Evolutionary conservation across 352 stramenopile genomes (phyloP), one percentile per base, ranked within the genome.

Genomic region (Thalassiosira mediterranea): DNA sequence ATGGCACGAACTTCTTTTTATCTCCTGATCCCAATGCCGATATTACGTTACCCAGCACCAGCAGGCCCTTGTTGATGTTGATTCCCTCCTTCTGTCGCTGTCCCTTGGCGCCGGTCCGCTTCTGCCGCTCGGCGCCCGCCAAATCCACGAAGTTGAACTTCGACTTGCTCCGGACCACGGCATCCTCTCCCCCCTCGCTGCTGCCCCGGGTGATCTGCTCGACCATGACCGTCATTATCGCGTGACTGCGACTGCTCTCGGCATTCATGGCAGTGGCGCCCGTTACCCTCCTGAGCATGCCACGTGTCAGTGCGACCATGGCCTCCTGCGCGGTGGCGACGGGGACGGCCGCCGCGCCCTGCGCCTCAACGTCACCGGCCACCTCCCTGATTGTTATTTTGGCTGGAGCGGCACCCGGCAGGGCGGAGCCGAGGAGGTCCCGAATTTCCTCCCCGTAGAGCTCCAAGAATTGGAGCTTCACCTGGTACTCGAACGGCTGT

Each of bases 381-480:
- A 81, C 89, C 68, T 98, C 95, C 5, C 94, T 90, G 60, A 98
- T 90, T 23, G 88, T 89, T 59, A 95, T 67, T 94, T 95, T 89
- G 21, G 37, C 21, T 58, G 54, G 54, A 5, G 56, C 28, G 3
- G 26, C 56, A 19, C 31, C 19, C 8, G 60, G n/a, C 31, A 40
- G 23, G 29, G 64, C 44, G 46, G 53, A 60, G 26, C 61, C 89
- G 13, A 99, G 87, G 21, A 99, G 83, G 74, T 99, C 96, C 13
- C 95, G 92, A 26, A 99, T 93, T 69, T 98, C 95, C 90, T 99
- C 96, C 52, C 98, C 98, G 85, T 99, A 99, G 28, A 99, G 95
- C 88, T 99, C 97, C 47, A 99, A 89, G 79, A 98, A 98, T 80
- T 91, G 86, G 13, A 94, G 51, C 51, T 80, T 61, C 11, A 94